Evolutionary conservation across 805 yeast genomes (phyloP), one percentile per base, ranked within the genome.

Genomic region (Isabelozyma rhagii): DNA sequence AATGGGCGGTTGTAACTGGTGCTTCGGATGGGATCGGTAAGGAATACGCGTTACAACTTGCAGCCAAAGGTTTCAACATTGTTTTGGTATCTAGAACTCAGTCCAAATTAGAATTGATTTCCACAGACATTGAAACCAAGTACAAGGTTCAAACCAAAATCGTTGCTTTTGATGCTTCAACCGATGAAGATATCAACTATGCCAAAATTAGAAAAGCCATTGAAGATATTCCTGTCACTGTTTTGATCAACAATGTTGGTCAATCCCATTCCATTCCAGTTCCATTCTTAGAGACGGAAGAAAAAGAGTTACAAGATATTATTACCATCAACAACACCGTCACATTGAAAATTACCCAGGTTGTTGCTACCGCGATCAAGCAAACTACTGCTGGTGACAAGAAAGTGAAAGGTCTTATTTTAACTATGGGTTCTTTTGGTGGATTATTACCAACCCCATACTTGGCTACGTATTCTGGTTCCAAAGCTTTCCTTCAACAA

Each of bases 1-100:
- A 80, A 40, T 94, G 97, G 93, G 97, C 97, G n/a, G 87, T 94
- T 31, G 81, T 94, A 14, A 94, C 99, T 6, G 99, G 99, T 51
- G 96, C 97, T 3, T 89, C 97, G 44, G 98, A 94, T 66, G 99
- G 99, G 36, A 87, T 94, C 62, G 99, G 99, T 50, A 90, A 92
- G 65, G 97, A 94, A 67, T 94, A 81, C 63, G 85, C 97, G 1
- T 62, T 71, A 25, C 98, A 93, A 71, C 78, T 94, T 68, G 99
- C 98, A 10, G 68, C 78, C 47, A 83, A 80, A 55, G 97, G 97
- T 1, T 86, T 92, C 67, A 92, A 91, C 58, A 67, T 94, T 44
- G 84, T 89, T 10, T 77, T 94, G 56, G 84, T 93, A 13, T 88
- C 97, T 25, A 83, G 99, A 71, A 90, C 96, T 14, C 78, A 78